Conservation (phyloP, 371 early-diverging fungal genomes). For the Thermomucor indicae-seudaticae region DNA sequence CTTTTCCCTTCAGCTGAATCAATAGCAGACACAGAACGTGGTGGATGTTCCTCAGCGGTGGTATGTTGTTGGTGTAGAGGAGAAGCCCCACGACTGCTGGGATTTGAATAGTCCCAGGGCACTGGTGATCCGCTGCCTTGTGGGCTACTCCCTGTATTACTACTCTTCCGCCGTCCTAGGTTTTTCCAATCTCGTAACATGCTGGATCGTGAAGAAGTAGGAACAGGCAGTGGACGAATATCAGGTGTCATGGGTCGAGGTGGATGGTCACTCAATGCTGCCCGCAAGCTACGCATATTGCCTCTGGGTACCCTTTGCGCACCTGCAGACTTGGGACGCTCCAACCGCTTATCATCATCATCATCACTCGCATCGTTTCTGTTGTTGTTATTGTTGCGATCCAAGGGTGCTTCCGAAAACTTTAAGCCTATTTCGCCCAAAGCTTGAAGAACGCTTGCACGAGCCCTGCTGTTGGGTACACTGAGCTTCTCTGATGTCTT, state of each 20-base stretch:
- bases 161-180: constrained; percentile 26
- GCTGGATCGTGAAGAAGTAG: constrained; percentile 31
- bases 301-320: constrained; percentile 14
- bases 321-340: constrained; percentile 16
- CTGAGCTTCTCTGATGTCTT: constrained; percentile 58
- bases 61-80: too few species aligned
- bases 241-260: constrained; percentile 8
- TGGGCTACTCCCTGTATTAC: constrained; percentile 1
- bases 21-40: too few species aligned
- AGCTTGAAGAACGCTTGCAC: constrained; percentile 36
- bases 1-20: too few species aligned
- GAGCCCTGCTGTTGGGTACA: constrained; percentile 48
- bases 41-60: too few species aligned
- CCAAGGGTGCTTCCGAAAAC: constrained; percentile 3
- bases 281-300: constrained; percentile 15
- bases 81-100: not conserved
- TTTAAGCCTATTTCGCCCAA: constrained; percentile 32
- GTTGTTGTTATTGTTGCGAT: constrained; percentile 1
- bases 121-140: not conserved
- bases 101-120: not conserved
- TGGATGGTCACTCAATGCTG: constrained; percentile 1
- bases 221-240: constrained; percentile 19
- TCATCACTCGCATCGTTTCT: not conserved
- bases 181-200: constrained; percentile 33
- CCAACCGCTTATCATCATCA: constrained; percentile 5